phyloP scores from a whole-genome alignment of 202 grass and related monocot species.

The Zizania palustris region DNA sequence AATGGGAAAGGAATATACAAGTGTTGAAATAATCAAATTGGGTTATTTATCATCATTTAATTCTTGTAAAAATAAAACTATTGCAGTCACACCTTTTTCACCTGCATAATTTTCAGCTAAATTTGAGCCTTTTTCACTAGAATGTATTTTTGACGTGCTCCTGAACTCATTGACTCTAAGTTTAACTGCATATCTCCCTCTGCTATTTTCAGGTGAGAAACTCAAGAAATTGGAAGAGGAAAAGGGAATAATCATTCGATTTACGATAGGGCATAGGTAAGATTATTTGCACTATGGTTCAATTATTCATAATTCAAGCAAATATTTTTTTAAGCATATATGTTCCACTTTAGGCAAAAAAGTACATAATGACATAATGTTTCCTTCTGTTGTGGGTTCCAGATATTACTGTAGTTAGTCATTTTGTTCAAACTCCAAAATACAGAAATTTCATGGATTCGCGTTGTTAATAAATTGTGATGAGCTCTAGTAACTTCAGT shows the following conservation, averaged over 20 bases:
- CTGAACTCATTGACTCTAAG: constrained; percentile 30
- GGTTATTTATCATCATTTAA: constrained; percentile 1
- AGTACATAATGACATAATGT: too few species aligned
- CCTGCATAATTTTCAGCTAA: constrained; percentile 1
- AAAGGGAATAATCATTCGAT: constrained; percentile 87
- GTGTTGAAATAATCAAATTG: neutral
- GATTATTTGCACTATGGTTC: constrained; percentile 5
- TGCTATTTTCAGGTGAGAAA: constrained; percentile 69
- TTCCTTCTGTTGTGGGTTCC: too few species aligned
- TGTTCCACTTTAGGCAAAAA: constrained; percentile 9
- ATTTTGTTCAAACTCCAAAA: too few species aligned
- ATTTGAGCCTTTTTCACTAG: constrained; percentile 5
- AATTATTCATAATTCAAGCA: constrained; percentile 8
- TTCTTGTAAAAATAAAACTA: neutral
- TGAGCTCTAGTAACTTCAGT: too few species aligned
- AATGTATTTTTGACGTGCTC: constrained; percentile 16
- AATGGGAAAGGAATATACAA: constrained; percentile 1
- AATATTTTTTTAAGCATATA: neutral
- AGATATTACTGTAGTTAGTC: too few species aligned
- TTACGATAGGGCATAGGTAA: constrained; percentile 95
- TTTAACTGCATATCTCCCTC: constrained; percentile 10
- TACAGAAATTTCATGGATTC: too few species aligned
- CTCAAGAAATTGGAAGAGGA: constrained; percentile 82
- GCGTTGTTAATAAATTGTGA: too few species aligned
- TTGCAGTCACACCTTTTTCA: neutral